Conservation (phyloP, 208 protist species). For the Leptomonas pyrrhocoris region DNA sequence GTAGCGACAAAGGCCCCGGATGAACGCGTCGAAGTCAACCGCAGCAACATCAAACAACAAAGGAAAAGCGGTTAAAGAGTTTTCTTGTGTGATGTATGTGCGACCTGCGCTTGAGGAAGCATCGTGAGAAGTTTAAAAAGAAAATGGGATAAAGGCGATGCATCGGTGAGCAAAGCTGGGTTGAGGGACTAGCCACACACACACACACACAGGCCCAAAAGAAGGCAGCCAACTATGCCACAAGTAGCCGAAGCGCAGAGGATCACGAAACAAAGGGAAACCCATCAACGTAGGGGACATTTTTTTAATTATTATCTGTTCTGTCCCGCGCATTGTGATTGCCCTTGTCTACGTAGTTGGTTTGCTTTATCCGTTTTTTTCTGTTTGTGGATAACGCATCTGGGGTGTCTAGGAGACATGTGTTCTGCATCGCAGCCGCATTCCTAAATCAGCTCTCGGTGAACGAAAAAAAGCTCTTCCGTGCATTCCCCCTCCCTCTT, state of each 20-base stretch:
- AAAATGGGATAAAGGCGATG: not conserved
- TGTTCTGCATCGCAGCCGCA: not conserved
- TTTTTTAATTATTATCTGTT: too few relatives aligned
- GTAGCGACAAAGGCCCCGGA: too few relatives aligned
- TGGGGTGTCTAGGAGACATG: constrained; percentile 8
- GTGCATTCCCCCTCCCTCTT: not conserved
- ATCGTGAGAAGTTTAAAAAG: not conserved
- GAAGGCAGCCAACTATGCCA: not conserved
- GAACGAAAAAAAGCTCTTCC: not conserved
- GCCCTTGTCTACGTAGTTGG: too few relatives aligned
- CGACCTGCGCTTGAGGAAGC: not conserved
- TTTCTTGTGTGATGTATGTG: not conserved
- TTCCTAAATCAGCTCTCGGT: constrained; percentile 3
- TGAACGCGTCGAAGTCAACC: too few relatives aligned
- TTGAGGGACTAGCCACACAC: constrained; percentile 17
- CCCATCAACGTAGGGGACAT: too few relatives aligned
- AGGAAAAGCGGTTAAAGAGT: constrained; percentile 2
- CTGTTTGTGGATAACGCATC: not conserved
- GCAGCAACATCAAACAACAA: not conserved
- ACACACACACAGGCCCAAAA: not conserved
- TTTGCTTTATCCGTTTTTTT: too few relatives aligned
- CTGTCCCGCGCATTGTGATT: too few relatives aligned
- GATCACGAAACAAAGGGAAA: not conserved
- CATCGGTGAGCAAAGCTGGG: not conserved
- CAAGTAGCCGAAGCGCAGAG: not conserved